Conservation (phyloP, 2,329 filamentous ascomycete genomes). For the Dactylellina parvicollis region DNA sequence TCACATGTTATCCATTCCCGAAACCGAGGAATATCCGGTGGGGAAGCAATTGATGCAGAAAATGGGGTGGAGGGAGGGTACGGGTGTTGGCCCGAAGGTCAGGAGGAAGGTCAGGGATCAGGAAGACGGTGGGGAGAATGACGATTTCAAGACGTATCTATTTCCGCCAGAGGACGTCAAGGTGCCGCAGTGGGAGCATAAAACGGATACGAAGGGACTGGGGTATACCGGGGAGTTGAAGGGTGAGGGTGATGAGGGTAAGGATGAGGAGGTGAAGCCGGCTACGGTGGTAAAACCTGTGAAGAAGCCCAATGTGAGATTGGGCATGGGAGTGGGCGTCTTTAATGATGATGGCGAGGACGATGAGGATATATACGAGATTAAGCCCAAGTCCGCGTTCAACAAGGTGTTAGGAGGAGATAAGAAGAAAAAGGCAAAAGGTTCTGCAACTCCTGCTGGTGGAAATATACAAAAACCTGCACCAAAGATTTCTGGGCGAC, state of each 20-base stretch:
- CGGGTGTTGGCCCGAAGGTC: conserved; percentile 89
- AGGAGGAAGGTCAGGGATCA: conserved; percentile 77
- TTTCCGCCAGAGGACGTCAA: conserved; percentile 85
- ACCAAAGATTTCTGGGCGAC: conserved; percentile 66
- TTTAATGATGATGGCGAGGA: conserved; percentile 94
- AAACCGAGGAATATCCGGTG: conserved; percentile 78
- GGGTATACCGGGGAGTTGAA: conserved; percentile 71
- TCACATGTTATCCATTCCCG: conserved; percentile 72
- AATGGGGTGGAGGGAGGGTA: conserved; percentile 96
- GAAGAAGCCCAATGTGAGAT: conserved; percentile 67
- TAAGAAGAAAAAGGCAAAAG: conserved; percentile 74
- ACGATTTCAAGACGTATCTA: conserved; percentile 69
- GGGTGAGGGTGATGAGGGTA: conserved; percentile 62
- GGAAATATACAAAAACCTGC: conserved; percentile 67
- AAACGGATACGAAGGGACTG: conserved; percentile 75
- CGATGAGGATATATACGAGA: conserved; percentile 91
- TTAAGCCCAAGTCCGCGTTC: conserved; percentile 90
- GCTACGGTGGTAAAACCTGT: conserved; percentile 60
- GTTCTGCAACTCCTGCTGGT: conserved; percentile 60
- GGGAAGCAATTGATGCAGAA: conserved; percentile 83
- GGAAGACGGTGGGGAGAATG: conserved; percentile 62
- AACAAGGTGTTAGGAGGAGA: conserved; percentile 82
- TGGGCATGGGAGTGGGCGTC: conserved; percentile 85
- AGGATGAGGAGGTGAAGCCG: conserved; percentile 61
- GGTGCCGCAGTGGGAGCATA: conserved; percentile 73